Evolutionary conservation across 2,329 filamentous ascomycete species (phyloP), one percentile per base, ranked within the genome.

Genomic region (Verticillium albo-atrum): DNA sequence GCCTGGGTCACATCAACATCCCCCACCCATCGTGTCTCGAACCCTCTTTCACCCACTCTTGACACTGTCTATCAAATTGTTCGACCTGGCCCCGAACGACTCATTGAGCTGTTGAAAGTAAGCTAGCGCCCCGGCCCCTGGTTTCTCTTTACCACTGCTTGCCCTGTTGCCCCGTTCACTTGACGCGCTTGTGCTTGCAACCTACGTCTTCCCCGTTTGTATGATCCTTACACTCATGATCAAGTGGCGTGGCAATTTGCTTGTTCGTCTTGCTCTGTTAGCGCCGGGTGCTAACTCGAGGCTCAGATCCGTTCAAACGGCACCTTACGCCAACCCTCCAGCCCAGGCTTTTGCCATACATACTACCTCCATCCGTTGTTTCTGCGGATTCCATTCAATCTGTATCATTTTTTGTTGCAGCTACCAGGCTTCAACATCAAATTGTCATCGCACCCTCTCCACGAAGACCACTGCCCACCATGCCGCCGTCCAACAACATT

Each of bases 401-500:
- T 26, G 1, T 15, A 23, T 25, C 28, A 20, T 17, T 4, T 28
- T 4, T 15, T 23, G 17, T 20, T 32, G 28, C 28, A 34, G 28
- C 52, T 32, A 34, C 52, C 52, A 30, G 30, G 27, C 27, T 32
- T 23, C 23, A 6, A 28, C 17, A n/a, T 12, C 5, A 27, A n/a
- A 9, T 32, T 28, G 7, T 17, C 26, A 30, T 54, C 25, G 6
- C 26, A 30, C 25, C 5, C 2, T 20, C n/a, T 14, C 27, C 7
- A 23, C 52, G 4, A 34, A 34, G n/a, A n/a, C n/a, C n/a, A n/a
- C n/a, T n/a, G n/a, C n/a, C n/a, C 59, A 63, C 50, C 47, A 77
- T 77, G 75, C 61, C 70, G 7, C 20, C 42, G 53, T 64, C 68
- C 37, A 68, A 67, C 32, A 84, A 81, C 32, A 78, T 90, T 26